Evolutionary conservation across 116 monocot genomes (phyloP), one percentile per base, ranked within the genome.

Genomic region (Papilionanthe hybrid): DNA sequence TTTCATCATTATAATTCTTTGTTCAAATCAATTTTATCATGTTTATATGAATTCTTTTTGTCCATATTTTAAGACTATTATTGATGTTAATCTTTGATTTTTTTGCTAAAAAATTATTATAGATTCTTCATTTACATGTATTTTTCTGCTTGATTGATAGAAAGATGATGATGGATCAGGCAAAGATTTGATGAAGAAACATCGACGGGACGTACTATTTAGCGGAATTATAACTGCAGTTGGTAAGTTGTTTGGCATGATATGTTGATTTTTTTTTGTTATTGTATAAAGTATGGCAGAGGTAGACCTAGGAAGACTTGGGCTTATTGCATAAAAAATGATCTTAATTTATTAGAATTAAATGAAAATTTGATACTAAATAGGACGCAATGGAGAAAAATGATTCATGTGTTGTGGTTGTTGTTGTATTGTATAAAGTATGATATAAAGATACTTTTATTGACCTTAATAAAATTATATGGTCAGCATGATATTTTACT

Each of bases 171-270:
- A 87, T 84, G 89, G 88, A 73, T 85, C 92, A 83, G 89, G 81
- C 55, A 95, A 95, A 73, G 92, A 91, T 73, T 29, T 84, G 75
- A 93, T 93, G 95, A 94, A 84, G 77, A 95, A 93, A 75, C 91
- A 95, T 65, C 93, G 91, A 7, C 91, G 93, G 7, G 90, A 95
- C 84, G 95, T 99, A 23, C 56, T 99, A 9, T 93, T 92, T 79
- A 99, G 95, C 88, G 99, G 95, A 77, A 86, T 95, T n/a, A 87
- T 93, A 44, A 95, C 95, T 84, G 95, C 99, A 83, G 85, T 99
- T 81, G 99, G 99, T 95, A 87, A 78, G 78, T 11, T 67, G 67
- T n/a, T 29, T 79, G 37, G 28, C 32, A 32, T 69, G 69, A 22
- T 9, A 9, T 32, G 13, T 69, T 15, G 9, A 15, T 5, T 37